phyloP scores from a whole-genome alignment of 345 rosid species.

The Sisymbrium irio region DNA sequence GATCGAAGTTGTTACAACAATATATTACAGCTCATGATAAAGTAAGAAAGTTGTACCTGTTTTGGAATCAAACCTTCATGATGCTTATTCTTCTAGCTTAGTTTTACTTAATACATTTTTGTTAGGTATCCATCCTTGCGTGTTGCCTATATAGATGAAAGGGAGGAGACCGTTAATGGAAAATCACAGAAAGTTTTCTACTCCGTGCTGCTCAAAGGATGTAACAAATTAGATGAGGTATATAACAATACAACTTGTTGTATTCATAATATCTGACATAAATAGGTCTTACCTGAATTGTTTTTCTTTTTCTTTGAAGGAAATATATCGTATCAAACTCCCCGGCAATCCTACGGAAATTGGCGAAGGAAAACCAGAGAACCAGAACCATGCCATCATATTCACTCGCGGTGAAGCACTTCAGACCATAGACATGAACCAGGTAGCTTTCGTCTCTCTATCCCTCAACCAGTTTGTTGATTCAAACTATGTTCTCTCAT shows the following conservation, averaged over 20 bases:
- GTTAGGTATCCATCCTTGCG: constrained; percentile 87
- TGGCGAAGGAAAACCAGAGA: constrained; percentile 99
- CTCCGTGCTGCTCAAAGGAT: constrained; percentile 94
- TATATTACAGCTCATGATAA: constrained; percentile 83
- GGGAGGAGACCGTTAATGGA: constrained; percentile 62
- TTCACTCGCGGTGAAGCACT: constrained; percentile 99
- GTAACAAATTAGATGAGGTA: constrained; percentile 74
- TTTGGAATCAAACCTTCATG: constrained; percentile 2
- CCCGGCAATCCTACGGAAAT: constrained; percentile 93
- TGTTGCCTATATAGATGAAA: constrained; percentile 87
- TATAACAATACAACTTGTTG: background rate
- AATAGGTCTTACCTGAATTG: background rate
- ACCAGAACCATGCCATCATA: constrained; percentile 97
- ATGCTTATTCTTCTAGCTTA: constrained; percentile 2
- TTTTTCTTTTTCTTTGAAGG: constrained; percentile 41
- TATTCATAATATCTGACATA: background rate
- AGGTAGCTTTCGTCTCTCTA: constrained; percentile 41
- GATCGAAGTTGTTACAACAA: constrained; percentile 72
- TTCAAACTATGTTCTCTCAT: constrained; percentile 10
- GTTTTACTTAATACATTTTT: constrained; percentile 8
- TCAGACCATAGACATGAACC: constrained; percentile 99
- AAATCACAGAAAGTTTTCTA: constrained; percentile 56
- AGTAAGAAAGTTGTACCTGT: constrained; percentile 47
- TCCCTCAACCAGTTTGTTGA: background rate
- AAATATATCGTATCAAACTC: constrained; percentile 93